A percentile compares a stretch with the other conserved stretches of the same genome.
phyloP scores from a whole-genome alignment of 1,284 basidiomycete species.

The Peniophora sp. region DNA sequence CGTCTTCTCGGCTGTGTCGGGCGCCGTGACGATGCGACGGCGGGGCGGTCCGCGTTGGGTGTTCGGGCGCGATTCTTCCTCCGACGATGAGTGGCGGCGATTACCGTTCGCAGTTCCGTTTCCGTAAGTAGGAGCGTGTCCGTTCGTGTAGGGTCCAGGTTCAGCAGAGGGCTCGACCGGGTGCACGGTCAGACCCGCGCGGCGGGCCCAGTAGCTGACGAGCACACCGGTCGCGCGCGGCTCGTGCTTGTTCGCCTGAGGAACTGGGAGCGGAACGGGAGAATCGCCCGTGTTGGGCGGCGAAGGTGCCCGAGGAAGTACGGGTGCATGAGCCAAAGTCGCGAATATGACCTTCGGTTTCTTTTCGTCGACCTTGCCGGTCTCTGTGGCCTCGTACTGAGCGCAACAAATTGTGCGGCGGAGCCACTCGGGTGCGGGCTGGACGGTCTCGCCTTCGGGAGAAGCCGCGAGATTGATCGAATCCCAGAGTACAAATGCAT shows the following conservation, averaged over 20 bases:
- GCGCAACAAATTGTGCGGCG: conserved; percentile 75
- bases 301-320: conserved; percentile 23
- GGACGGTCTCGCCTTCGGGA: conserved; percentile 19
- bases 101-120: background rate
- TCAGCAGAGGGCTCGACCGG: conserved; percentile 34
- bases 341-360: conserved; percentile 52
- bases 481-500: conserved; percentile 76
- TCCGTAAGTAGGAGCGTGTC: conserved; percentile 7
- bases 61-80: conserved; percentile 19
- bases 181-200: conserved; percentile 49
- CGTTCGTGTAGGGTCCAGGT: background rate
- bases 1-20: background rate
- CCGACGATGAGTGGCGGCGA: conserved; percentile 12
- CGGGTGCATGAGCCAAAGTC: conserved; percentile 29
- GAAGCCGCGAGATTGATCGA: conserved; percentile 40
- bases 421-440: conserved; percentile 65
- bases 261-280: conserved; percentile 60
- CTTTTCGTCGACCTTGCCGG: conserved; percentile 8
- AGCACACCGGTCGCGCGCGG: conserved; percentile 54
- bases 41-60: conserved; percentile 22
- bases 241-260: conserved; percentile 53
- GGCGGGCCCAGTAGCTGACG: conserved; percentile 57
- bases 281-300: conserved; percentile 27
- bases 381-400: conserved; percentile 47
- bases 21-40: conserved; percentile 13